Evolutionary conservation across 2,329 filamentous ascomycete genomes (phyloP).

Genomic region (Bipolaris cookei): DNA sequence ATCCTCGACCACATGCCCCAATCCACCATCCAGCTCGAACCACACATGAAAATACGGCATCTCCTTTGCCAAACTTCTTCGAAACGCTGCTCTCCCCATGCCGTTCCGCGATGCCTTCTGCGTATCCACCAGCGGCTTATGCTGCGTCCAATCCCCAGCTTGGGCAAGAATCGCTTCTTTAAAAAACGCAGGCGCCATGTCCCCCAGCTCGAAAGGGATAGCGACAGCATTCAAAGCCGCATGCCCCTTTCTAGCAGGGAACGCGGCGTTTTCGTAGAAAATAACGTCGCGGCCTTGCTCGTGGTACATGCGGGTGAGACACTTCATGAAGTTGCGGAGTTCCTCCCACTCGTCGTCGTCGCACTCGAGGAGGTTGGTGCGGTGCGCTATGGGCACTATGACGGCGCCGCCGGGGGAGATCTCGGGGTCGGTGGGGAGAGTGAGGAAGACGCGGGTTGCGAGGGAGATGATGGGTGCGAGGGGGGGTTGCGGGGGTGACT

Average conservation of each 20-base stretch:
- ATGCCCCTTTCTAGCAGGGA: constrained; percentile 77
- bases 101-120: constrained; percentile 68
- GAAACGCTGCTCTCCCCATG: constrained; percentile 80
- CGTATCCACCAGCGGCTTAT: constrained; percentile 93
- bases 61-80: constrained; percentile 84
- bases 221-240: constrained; percentile 86
- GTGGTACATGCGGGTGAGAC: constrained; percentile 90
- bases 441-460: constrained; percentile 84
- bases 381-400: constrained; percentile 87
- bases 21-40: constrained; percentile 89
- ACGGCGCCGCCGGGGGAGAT: constrained; percentile 81
- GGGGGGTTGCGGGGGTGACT: constrained; percentile 68
- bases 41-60: constrained; percentile 98
- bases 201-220: constrained; percentile 88
- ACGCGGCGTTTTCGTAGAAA: constrained; percentile 96
- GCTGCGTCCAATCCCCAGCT: constrained; percentile 95
- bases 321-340: constrained; percentile 99
- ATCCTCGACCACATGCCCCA: constrained; percentile 93
- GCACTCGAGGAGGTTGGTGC: constrained; percentile 90
- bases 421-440: constrained; percentile 87
- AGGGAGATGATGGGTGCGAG: constrained; percentile 85
- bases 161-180: constrained; percentile 86
- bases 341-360: constrained; percentile 99
- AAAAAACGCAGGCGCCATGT: constrained; percentile 93
- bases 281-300: constrained; percentile 89